phyloP scores from a whole-genome alignment of 23 red algal species.

The Rhodosorus marinus region DNA sequence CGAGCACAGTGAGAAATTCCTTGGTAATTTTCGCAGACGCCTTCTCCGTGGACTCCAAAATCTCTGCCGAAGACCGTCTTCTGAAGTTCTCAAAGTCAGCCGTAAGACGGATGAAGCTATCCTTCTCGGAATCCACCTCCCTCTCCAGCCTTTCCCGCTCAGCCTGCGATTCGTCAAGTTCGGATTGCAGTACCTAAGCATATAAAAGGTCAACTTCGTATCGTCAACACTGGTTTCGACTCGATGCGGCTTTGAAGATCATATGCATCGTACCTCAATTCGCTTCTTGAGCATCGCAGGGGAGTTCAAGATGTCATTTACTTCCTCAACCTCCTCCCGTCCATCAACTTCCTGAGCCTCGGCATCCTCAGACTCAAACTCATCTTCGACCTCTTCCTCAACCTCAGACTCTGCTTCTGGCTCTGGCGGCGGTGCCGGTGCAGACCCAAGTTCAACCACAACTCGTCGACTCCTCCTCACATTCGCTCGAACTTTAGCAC shows the following conservation, averaged over 20 bases:
- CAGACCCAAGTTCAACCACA: too few relatives aligned
- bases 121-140: constrained; percentile 36
- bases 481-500: too few relatives aligned
- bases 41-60: constrained; percentile 16
- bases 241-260: background rate
- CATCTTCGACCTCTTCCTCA: constrained; percentile 1
- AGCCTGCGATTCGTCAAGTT: constrained; percentile 18
- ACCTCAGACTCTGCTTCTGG: background rate
- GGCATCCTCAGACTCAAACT: background rate
- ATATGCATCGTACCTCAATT: constrained; percentile 42
- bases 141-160: constrained; percentile 7
- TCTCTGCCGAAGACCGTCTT: constrained; percentile 40
- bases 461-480: too few relatives aligned
- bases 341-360: constrained; percentile 10
- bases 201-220: background rate
- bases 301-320: constrained; percentile 66
- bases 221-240: background rate
- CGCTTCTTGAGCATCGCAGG: constrained; percentile 58
- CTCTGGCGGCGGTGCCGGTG: too few relatives aligned
- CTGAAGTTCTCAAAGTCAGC: constrained; percentile 96
- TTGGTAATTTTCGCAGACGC: constrained; percentile 42
- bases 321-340: constrained; percentile 10
- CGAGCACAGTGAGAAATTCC: constrained; percentile 42
- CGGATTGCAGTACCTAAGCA: constrained; percentile 1
- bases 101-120: constrained; percentile 57